These are phyloP conservation scores for Scheffersomyces cryptocercus DNA, from an alignment of 1,139 yeast species.

Conservation along the genomic window DNA sequence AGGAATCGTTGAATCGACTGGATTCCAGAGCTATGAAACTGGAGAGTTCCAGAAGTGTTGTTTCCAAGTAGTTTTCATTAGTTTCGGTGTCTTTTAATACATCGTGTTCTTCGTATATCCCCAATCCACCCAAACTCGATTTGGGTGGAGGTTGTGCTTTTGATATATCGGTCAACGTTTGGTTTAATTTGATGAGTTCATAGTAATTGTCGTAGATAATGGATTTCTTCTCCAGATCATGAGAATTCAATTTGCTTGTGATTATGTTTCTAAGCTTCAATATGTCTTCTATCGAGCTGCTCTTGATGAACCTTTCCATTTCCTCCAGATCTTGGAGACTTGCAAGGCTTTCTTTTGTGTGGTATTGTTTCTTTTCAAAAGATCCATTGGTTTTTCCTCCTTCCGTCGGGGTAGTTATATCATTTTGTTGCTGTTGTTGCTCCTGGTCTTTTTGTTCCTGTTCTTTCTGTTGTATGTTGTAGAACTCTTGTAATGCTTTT, in stretches of 20 bases:
- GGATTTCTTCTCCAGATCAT: slow-evolving; percentile 45
- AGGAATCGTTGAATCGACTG: slow-evolving; percentile 27
- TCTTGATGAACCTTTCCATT: slow-evolving; percentile 16
- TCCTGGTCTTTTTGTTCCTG: slow-evolving; percentile 9
- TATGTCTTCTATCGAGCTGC: slow-evolving; percentile 31
- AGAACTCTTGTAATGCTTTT: slow-evolving; percentile 47
- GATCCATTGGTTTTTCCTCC: neutral
- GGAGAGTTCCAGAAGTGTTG: slow-evolving; percentile 27
- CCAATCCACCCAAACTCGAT: slow-evolving; percentile 7
- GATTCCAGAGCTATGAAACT: slow-evolving; percentile 26
- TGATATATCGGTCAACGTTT: slow-evolving; percentile 35
- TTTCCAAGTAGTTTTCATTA: slow-evolving; percentile 25
- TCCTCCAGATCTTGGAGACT: slow-evolving; percentile 24
- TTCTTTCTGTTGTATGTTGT: slow-evolving; percentile 30
- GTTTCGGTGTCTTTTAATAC: neutral
- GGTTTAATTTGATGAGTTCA: slow-evolving; percentile 44
- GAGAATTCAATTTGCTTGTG: slow-evolving; percentile 33
- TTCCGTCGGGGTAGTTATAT: neutral
- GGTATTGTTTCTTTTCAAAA: neutral
- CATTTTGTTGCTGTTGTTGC: slow-evolving; percentile 3
- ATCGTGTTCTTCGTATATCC: slow-evolving; percentile 8
- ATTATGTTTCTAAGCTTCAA: slow-evolving; percentile 36
- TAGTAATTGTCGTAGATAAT: slow-evolving; percentile 50
- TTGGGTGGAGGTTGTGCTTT: slow-evolving; percentile 14
- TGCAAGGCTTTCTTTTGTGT: slow-evolving; percentile 1